These are phyloP conservation scores for Hippophae rhamnoides DNA, from an alignment of 306 rosid genomes.

Conservation along the genomic window DNA sequence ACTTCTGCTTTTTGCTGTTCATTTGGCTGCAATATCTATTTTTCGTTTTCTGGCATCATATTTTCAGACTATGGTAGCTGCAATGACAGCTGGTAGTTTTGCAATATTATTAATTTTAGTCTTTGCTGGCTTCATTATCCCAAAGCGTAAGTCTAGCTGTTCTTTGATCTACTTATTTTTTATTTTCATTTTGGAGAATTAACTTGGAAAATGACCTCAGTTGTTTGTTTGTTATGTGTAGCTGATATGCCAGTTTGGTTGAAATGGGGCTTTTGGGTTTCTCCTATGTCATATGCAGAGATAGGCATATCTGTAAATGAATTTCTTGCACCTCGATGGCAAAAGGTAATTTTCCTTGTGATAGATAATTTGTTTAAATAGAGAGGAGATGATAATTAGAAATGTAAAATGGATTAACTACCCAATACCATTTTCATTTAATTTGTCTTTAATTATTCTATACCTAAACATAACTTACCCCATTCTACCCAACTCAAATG, in stretches of 20 bases:
- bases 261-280: conserved; percentile 56
- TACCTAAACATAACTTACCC: no score
- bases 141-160: conserved; percentile 31
- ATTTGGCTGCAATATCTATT: conserved; percentile 27
- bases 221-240: conserved; percentile 23
- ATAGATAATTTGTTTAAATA: no score
- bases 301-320: conserved; percentile 48
- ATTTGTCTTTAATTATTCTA: no score
- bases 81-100: conserved; percentile 26
- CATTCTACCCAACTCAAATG: no score
- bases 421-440: no score
- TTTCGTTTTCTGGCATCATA: conserved; percentile 27
- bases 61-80: conserved; percentile 18
- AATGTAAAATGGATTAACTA: no score
- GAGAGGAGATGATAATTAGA: no score
- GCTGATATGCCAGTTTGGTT: conserved; percentile 50
- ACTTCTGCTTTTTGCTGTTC: conserved; percentile 21
- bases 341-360: conserved; percentile 27
- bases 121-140: conserved; percentile 59
- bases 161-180: not conserved
- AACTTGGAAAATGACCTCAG: conserved; percentile 10
- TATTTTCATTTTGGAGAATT: not conserved
- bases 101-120: conserved; percentile 35
- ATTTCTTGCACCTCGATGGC: conserved; percentile 57
- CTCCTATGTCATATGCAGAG: conserved; percentile 54